Conservation (phyloP, 2,329 filamentous ascomycete genomes). For the Trichoderma hamatum region DNA sequence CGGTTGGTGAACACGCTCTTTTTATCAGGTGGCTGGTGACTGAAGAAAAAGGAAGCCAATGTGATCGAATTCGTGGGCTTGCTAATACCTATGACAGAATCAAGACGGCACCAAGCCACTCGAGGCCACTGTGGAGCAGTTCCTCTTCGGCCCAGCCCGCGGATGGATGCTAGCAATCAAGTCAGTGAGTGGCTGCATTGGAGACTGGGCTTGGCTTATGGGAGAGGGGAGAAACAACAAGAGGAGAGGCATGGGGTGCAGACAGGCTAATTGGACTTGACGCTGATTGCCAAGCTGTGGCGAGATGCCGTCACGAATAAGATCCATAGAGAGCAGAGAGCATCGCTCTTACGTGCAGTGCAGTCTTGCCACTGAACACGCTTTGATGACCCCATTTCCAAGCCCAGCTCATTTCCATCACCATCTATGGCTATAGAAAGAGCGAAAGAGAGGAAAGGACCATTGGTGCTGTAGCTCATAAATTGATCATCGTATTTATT, state of each 20-base stretch:
- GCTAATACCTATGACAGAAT: not conserved
- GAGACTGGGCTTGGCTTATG: not conserved
- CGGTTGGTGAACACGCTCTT: not conserved
- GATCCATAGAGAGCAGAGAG: not conserved
- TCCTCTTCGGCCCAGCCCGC: conserved; percentile 24
- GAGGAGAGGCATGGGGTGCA: not conserved
- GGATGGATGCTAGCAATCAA: conserved; percentile 14
- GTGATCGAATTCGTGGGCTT: not conserved
- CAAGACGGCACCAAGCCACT: conserved; percentile 6
- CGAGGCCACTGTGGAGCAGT: conserved; percentile 2
- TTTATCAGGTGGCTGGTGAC: conserved; percentile 1
- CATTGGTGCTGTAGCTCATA: not conserved
- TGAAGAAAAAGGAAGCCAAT: not conserved
- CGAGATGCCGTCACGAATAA: not conserved
- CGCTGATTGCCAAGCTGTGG: not conserved
- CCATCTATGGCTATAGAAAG: not conserved
- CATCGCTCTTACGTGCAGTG: not conserved
- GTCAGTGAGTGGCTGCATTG: not conserved
- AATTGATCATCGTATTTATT: not conserved
- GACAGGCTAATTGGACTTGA: not conserved
- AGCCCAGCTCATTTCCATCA: not conserved
- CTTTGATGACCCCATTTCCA: not conserved
- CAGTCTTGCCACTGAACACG: not conserved
- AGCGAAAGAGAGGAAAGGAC: not conserved
- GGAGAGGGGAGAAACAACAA: not conserved